Evolutionary conservation across 140 eudicot species (phyloP).

Genomic region (Stevia rebaudiana): DNA sequence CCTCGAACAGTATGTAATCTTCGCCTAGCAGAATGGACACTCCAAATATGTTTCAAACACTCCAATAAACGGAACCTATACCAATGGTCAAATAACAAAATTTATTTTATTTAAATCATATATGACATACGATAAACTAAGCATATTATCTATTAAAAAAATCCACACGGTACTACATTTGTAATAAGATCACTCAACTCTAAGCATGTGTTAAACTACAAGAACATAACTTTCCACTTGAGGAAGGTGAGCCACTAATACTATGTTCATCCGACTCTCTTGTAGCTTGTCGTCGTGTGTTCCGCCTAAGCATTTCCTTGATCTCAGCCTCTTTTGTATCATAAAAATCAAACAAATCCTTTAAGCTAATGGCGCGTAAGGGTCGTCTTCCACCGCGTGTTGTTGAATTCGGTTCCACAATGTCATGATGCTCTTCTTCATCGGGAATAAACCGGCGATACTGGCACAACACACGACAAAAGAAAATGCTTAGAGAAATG

Average conservation of each 20-base stretch:
- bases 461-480: conserved; percentile 50
- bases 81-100: no score
- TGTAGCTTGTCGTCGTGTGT: conserved; percentile 3
- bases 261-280: conserved; percentile 18
- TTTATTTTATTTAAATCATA: no score
- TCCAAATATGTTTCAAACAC: no score
- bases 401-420: conserved; percentile 24
- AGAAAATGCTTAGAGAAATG: conserved; percentile 46
- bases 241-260: conserved; percentile 15
- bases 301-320: conserved; percentile 50
- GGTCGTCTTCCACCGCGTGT: conserved; percentile 25
- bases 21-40: no score
- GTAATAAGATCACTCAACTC: not conserved
- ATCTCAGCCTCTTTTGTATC: conserved; percentile 75
- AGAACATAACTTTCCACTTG: not conserved
- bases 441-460: conserved; percentile 51
- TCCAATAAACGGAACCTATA: no score
- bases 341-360: conserved; percentile 54
- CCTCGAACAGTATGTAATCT: no score
- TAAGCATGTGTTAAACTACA: not conserved
- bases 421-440: conserved; percentile 40
- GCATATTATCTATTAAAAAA: no score
- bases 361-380: conserved; percentile 46
- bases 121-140: no score
- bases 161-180: no score